A percentile compares a stretch with the other conserved stretches of the same genome.
Conservation (phyloP, 192 early-diverging fungal species). For the Rhizophlyctis rosea region DNA sequence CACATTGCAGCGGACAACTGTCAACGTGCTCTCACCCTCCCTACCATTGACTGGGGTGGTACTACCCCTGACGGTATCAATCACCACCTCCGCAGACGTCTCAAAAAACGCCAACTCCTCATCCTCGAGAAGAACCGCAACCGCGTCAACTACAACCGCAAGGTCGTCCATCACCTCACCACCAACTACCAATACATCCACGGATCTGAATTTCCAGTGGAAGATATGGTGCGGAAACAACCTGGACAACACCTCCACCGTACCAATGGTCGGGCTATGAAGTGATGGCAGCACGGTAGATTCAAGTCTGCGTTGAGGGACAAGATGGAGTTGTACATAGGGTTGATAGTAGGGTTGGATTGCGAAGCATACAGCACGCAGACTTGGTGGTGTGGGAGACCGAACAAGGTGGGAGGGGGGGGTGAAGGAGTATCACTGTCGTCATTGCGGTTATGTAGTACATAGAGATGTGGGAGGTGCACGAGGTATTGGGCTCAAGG, state of each 20-base stretch:
- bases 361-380: constrained; percentile 4
- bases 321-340: constrained; percentile 1
- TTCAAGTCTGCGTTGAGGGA: constrained; percentile 4
- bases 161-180: constrained; percentile 4
- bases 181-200: constrained; percentile 5
- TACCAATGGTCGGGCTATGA: background rate
- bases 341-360: background rate
- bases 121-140: constrained; percentile 10
- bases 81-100: background rate
- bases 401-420: constrained; percentile 12
- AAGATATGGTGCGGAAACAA: constrained; percentile 7
- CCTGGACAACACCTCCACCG: background rate
- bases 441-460: background rate
- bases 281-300: background rate
- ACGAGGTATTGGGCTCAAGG: background rate
- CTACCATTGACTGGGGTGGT: no score
- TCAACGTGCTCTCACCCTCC: no score
- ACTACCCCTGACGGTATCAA: no score
- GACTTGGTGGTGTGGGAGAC: constrained; percentile 3
- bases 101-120: constrained; percentile 1
- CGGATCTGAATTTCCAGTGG: constrained; percentile 3
- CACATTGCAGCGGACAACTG: no score
- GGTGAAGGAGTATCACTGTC: constrained; percentile 11
- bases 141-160: constrained; percentile 6
- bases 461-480: background rate